Evolutionary conservation across 306 rosid genomes (phyloP).

Genomic region (Medicago truncatula): MtrunA17r5.0-ANR NC_053045.1:4578001-4578500

Average conservation of each 20-base stretch:
- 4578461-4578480: not conserved
- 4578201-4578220: slow-evolving; percentile 39
- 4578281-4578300: slow-evolving; percentile 43
- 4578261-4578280: slow-evolving; percentile 34
- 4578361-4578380: slow-evolving; percentile 34
- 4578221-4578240: slow-evolving; percentile 15
- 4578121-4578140: slow-evolving; percentile 61
- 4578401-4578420: slow-evolving; percentile 39
- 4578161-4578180: slow-evolving; percentile 37
- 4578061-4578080: slow-evolving; percentile 83
- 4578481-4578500: not conserved
- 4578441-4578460: slow-evolving; percentile 10
- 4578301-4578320: slow-evolving; percentile 50
- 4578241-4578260: slow-evolving; percentile 28
- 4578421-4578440: slow-evolving; percentile 36
- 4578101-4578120: slow-evolving; percentile 90
- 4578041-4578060: slow-evolving; percentile 98
- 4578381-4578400: not conserved
- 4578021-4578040: slow-evolving; percentile 94
- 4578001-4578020: slow-evolving; percentile 95
- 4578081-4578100: slow-evolving; percentile 92
- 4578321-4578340: slow-evolving; percentile 40
- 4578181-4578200: slow-evolving; percentile 37
- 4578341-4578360: slow-evolving; percentile 42
- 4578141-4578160: slow-evolving; percentile 33